phyloP scores from a whole-genome alignment of 805 yeast genomes.

The Yamadazyma phyllophila region DNA sequence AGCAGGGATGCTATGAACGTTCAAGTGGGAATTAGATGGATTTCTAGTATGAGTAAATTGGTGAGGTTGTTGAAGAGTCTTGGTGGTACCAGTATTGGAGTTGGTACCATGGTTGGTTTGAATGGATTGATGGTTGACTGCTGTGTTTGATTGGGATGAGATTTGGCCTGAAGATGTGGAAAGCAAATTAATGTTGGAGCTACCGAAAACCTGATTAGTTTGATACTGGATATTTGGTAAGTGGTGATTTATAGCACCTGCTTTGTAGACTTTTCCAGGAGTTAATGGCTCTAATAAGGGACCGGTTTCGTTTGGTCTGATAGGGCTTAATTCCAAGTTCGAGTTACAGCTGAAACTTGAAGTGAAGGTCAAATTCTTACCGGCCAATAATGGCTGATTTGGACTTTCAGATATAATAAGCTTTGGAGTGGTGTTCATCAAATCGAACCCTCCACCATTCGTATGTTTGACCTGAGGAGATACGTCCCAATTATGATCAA shows the following conservation, averaged over 20 bases:
- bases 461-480: constrained; percentile 5
- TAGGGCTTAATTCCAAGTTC: constrained; percentile 61
- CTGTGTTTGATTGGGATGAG: constrained; percentile 3
- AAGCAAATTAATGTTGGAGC: constrained; percentile 3
- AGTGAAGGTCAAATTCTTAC: constrained; percentile 49
- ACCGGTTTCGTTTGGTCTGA: constrained; percentile 57
- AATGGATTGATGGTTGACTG: not conserved
- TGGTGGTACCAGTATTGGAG: not conserved
- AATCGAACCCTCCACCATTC: constrained; percentile 1
- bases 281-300: constrained; percentile 66
- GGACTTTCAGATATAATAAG: constrained; percentile 35
- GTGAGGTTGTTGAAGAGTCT: constrained; percentile 3
- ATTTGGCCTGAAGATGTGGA: constrained; percentile 1
- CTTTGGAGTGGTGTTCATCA: constrained; percentile 21
- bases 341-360: constrained; percentile 67
- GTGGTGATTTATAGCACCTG: constrained; percentile 17
- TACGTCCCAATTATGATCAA: constrained; percentile 8
- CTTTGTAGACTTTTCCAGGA: constrained; percentile 36
- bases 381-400: constrained; percentile 38
- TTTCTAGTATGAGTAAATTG: constrained; percentile 9
- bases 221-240: constrained; percentile 11
- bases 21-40: constrained; percentile 6
- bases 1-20: not conserved
- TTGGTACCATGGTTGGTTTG: not conserved
- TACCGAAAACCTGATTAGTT: constrained; percentile 3